These are phyloP conservation scores for Talaromyces amestolkiae DNA, from an alignment of 2,329 filamentous ascomycete genomes.

Conservation along the genomic window DNA sequence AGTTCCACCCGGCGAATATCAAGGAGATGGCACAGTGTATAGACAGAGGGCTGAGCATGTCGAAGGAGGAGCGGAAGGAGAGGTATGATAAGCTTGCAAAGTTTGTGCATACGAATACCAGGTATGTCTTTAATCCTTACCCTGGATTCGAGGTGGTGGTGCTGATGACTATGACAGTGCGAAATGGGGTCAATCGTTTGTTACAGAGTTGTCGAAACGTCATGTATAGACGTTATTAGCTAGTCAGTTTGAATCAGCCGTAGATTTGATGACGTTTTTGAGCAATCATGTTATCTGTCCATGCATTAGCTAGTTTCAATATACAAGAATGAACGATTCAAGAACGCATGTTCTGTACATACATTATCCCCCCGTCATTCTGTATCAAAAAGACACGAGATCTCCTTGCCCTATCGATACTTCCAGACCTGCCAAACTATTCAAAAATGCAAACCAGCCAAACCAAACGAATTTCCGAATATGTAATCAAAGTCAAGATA, in stretches of 20 bases:
- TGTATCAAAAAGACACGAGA: neutral
- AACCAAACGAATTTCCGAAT: neutral
- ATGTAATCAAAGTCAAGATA: neutral
- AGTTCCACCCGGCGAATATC: constrained; percentile 94
- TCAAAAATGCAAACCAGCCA: neutral
- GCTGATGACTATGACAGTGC: constrained; percentile 8
- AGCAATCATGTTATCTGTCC: neutral
- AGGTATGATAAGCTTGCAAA: constrained; percentile 82
- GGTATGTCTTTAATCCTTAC: constrained; percentile 44
- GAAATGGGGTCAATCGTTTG: constrained; percentile 19
- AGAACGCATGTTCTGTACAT: too few species aligned
- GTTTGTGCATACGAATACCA: constrained; percentile 92
- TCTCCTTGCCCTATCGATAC: neutral
- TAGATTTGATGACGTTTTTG: neutral
- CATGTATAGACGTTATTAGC: neutral
- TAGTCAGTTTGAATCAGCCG: neutral
- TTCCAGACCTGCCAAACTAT: neutral
- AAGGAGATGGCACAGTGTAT: constrained; percentile 87
- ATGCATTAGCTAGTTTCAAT: neutral
- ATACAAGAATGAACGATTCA: neutral
- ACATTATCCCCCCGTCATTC: neutral
- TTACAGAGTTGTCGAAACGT: constrained; percentile 14
- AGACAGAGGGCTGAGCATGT: constrained; percentile 83
- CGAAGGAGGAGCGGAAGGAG: constrained; percentile 70
- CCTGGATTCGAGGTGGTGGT: neutral